These are phyloP conservation scores for Lablab purpureus DNA, from an alignment of 306 rosid species.

Conservation along the genomic window DNA sequence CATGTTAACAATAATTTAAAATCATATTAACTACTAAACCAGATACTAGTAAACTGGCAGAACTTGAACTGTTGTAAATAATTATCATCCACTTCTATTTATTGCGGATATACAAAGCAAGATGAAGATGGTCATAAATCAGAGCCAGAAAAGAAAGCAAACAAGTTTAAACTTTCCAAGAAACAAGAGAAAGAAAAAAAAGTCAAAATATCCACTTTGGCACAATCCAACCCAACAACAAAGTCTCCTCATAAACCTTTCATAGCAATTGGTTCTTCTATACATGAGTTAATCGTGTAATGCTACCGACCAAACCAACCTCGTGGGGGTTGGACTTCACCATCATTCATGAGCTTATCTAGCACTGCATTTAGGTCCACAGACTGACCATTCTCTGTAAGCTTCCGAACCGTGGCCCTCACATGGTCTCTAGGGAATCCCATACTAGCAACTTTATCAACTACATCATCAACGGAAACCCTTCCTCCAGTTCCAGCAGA, in stretches of 20 bases:
- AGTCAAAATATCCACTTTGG: conserved; percentile 37
- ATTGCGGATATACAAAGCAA: conserved; percentile 60
- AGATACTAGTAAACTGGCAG: too few relatives aligned
- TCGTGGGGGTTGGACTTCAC: conserved; percentile 72
- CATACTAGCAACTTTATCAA: conserved; percentile 81
- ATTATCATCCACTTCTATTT: conserved; percentile 50
- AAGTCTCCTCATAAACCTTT: conserved; percentile 39
- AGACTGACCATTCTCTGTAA: conserved; percentile 87
- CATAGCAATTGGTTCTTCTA: conserved; percentile 53
- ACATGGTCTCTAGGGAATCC: conserved; percentile 90
- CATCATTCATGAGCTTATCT: conserved; percentile 85
- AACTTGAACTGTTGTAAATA: conserved; percentile 6
- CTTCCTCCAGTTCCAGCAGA: conserved; percentile 71
- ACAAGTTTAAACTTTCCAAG: conserved; percentile 42
- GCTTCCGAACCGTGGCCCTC: conserved; percentile 81
- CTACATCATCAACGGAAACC: conserved; percentile 78
- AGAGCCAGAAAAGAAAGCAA: conserved; percentile 45
- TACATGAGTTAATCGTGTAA: conserved; percentile 47
- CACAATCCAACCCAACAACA: conserved; percentile 40
- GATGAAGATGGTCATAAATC: conserved; percentile 40
- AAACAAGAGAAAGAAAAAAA: conserved; percentile 35
- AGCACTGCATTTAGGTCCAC: conserved; percentile 88
- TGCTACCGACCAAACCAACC: conserved; percentile 86
- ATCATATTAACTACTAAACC: too few relatives aligned
- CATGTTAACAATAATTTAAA: too few relatives aligned